Evolutionary conservation across 1,284 basidiomycete genomes (phyloP), one percentile per base, ranked within the genome.

Genomic region (Ustilago hordei): DNA sequence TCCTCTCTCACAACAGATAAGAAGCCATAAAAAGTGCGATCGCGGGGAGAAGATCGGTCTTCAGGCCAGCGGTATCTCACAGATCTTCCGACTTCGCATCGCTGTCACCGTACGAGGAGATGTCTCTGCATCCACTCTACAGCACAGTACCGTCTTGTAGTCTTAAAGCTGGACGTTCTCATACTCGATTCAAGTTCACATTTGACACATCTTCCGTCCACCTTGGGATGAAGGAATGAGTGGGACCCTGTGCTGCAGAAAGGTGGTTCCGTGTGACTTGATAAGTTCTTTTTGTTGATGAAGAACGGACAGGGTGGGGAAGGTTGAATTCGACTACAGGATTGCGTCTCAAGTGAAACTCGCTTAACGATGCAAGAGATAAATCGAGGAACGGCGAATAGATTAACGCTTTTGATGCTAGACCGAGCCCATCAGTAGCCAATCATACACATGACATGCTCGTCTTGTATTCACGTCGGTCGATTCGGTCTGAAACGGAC

Each of bases 81-180:
- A 31, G 48, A 31, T 55, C 54, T 41, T 28, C 54, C 54, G 54
- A 55, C 54, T 38, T 55, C 38, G 54, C 36, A 41, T 34, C 32
- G 0, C 12, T 1, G 28, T 50, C 28, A 19, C n/a, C 23, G 23
- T 28, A 28, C 23, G 23, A 28, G 23, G 17, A 19, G n/a, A 8
- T 19, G 17, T 45, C 13, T n/a, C 43, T 6, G 43, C 13, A 3
- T 19, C 43, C n/a, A 19, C 3, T 38, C 39, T 41, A 41, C 11
- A 41, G 39, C 13, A 41, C 39, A 38, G 13, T 38, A 38, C 36
- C 8, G 13, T 41, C 39, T 41, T 11, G 13, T 7, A 13, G 13
- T 1, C 17, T 17, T 15, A 17, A n/a, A 12, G 43, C n/a, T 45
- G 43, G 11, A 15, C n/a, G 43, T 7, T 19, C n/a, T 15, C n/a